Conservation (phyloP, 257 asterid species). For the Misopates orontium region DNA sequence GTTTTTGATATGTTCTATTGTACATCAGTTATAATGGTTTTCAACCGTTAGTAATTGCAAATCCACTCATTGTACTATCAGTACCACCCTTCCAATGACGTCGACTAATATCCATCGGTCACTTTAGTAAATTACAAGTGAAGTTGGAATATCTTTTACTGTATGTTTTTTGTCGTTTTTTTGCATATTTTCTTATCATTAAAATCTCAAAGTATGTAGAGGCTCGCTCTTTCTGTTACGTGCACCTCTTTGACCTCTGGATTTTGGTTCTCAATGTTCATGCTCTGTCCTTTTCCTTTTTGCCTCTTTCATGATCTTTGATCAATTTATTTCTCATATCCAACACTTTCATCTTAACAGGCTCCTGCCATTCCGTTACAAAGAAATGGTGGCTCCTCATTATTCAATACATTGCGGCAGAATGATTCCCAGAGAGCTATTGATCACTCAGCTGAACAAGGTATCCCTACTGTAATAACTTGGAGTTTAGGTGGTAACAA, state of each 20-base stretch:
- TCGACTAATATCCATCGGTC: too few relatives aligned
- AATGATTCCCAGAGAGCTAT: constrained; percentile 36
- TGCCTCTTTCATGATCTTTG: constrained; percentile 17
- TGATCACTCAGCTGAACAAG: constrained; percentile 43
- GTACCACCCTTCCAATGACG: too few relatives aligned
- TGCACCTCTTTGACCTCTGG: constrained; percentile 10
- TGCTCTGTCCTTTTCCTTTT: neutral
- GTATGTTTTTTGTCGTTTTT: constrained; percentile 10
- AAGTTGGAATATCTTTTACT: neutral
- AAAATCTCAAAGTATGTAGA: neutral
- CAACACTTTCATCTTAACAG: constrained; percentile 43
- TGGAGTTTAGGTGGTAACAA: constrained; percentile 70
- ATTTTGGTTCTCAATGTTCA: neutral
- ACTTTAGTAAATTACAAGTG: neutral
- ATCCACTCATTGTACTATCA: too few relatives aligned
- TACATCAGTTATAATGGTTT: neutral
- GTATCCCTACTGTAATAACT: constrained; percentile 53
- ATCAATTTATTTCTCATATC: constrained; percentile 15
- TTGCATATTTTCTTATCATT: constrained; percentile 1
- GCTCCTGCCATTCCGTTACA: constrained; percentile 64
- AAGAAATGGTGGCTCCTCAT: constrained; percentile 48
- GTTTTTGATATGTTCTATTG: too few relatives aligned
- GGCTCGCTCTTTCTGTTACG: neutral
- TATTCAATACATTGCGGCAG: constrained; percentile 41
- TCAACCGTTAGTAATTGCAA: neutral